phyloP scores from a whole-genome alignment of 2,329 filamentous ascomycete species.

The Fonsecaea monophora region DNA sequence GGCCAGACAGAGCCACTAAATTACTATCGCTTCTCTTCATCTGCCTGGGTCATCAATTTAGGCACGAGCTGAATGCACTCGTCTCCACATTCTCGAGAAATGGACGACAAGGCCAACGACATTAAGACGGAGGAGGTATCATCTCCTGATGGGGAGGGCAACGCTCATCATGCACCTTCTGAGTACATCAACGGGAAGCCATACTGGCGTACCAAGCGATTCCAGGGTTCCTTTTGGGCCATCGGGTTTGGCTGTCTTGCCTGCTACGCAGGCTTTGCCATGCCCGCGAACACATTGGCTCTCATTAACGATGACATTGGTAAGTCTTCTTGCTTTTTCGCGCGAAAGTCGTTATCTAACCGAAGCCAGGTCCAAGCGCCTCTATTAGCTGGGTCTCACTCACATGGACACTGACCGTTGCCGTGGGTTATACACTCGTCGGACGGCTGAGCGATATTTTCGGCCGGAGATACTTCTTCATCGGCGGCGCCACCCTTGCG shows the following conservation, averaged over 20 bases:
- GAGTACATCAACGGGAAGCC: too few relatives aligned
- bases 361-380: slow-evolving; percentile 32
- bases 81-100: too few relatives aligned
- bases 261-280: slow-evolving; percentile 39
- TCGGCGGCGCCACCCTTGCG: slow-evolving; percentile 42
- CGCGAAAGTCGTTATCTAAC: neutral
- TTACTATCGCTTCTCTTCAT: too few relatives aligned
- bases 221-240: slow-evolving; percentile 8
- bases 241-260: slow-evolving; percentile 37
- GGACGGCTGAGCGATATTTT: slow-evolving; percentile 47
- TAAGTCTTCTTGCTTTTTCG: neutral
- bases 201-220: too few relatives aligned
- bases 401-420: slow-evolving; percentile 40
- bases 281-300: slow-evolving; percentile 40
- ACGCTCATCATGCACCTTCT: too few relatives aligned
- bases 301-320: slow-evolving; percentile 42
- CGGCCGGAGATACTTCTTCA: slow-evolving; percentile 46
- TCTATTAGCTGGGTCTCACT: slow-evolving; percentile 43
- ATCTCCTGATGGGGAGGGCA: too few relatives aligned
- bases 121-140: too few relatives aligned
- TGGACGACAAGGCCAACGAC: too few relatives aligned
- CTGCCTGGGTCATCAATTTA: too few relatives aligned
- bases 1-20: too few relatives aligned
- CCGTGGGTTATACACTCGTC: slow-evolving; percentile 43
- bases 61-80: too few relatives aligned